Conservation (phyloP, 306 rosid genomes). For the Corylus americana region DNA sequence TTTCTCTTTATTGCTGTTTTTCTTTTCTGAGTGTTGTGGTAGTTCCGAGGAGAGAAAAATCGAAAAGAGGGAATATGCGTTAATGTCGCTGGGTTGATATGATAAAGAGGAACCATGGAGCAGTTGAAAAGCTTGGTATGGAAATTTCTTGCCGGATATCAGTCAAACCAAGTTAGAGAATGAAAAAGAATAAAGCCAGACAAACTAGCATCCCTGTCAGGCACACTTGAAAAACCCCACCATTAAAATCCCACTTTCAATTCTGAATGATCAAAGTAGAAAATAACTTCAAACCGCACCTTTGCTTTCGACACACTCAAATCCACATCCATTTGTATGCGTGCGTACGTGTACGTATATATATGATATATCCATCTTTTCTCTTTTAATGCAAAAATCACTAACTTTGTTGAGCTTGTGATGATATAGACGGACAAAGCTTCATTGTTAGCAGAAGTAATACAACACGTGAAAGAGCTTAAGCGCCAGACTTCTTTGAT, state of each 20-base stretch:
- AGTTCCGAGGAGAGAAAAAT: slow-evolving; percentile 56
- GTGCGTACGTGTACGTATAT: neutral
- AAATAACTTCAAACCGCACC: neutral
- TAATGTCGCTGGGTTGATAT: slow-evolving; percentile 66
- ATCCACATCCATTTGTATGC: neutral
- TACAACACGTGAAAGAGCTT: slow-evolving; percentile 83
- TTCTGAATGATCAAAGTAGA: neutral
- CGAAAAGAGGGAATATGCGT: slow-evolving; percentile 41
- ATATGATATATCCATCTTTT: neutral
- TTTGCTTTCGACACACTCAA: neutral
- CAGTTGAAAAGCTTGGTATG: slow-evolving; percentile 63
- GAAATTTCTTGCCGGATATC: slow-evolving; percentile 65
- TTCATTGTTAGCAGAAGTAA: slow-evolving; percentile 81
- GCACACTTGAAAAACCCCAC: slow-evolving; percentile 18
- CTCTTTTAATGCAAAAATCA: neutral
- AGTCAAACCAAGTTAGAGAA: slow-evolving; percentile 48
- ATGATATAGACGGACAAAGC: slow-evolving; percentile 80
- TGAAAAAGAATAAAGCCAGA: slow-evolving; percentile 47
- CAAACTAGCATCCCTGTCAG: slow-evolving; percentile 67
- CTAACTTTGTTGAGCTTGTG: neutral
- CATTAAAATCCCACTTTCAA: neutral
- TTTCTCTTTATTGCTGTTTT: slow-evolving; percentile 31
- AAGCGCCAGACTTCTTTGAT: slow-evolving; percentile 76
- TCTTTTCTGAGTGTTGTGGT: slow-evolving; percentile 41
- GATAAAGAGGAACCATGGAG: slow-evolving; percentile 62